Percentiles rank a stretch among this genome's conserved stretches.
phyloP scores from a whole-genome alignment of 2,329 filamentous ascomycete species.

The Fusarium devonianum region DNA sequence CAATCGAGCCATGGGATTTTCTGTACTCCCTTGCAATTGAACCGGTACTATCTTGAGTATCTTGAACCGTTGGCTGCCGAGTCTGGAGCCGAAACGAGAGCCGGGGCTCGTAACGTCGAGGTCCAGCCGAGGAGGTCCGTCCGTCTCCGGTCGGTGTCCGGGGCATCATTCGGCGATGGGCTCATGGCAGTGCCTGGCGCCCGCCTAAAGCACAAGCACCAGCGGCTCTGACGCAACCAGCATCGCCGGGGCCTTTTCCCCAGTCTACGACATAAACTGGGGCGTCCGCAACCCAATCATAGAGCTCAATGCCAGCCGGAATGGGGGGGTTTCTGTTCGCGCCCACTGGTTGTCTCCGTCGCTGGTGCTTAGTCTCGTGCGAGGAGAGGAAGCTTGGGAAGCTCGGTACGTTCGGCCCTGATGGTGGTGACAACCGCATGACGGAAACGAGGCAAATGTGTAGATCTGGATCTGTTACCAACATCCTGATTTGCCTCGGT shows the following conservation, averaged over 20 bases:
- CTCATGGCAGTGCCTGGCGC: conserved; percentile 15
- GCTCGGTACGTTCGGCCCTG: conserved; percentile 27
- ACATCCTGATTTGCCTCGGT: neutral
- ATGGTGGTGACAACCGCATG: conserved; percentile 11
- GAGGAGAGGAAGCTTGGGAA: conserved; percentile 9
- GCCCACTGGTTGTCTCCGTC: conserved; percentile 18
- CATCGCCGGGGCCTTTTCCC: conserved; percentile 12
- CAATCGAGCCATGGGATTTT: neutral
- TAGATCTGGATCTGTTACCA: neutral
- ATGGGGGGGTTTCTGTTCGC: conserved; percentile 27
- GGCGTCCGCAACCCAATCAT: conserved; percentile 22
- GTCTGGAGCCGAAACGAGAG: conserved; percentile 25
- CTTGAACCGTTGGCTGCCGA: conserved; percentile 12
- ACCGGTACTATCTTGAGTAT: neutral
- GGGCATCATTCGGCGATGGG: conserved; percentile 37
- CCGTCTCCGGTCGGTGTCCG: conserved; percentile 41
- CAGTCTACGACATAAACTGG: conserved; percentile 9
- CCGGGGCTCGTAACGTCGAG: conserved; percentile 36
- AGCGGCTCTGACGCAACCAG: conserved; percentile 37
- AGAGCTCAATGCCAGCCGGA: conserved; percentile 25
- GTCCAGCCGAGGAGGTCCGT: conserved; percentile 37
- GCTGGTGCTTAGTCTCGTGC: conserved; percentile 11
- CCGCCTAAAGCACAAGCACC: conserved; percentile 17
- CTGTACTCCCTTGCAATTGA: neutral
- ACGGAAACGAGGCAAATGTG: conserved; percentile 12